Conservation (phyloP, 768 basidiomycete species). For the Amanita polypyramis region DNA sequence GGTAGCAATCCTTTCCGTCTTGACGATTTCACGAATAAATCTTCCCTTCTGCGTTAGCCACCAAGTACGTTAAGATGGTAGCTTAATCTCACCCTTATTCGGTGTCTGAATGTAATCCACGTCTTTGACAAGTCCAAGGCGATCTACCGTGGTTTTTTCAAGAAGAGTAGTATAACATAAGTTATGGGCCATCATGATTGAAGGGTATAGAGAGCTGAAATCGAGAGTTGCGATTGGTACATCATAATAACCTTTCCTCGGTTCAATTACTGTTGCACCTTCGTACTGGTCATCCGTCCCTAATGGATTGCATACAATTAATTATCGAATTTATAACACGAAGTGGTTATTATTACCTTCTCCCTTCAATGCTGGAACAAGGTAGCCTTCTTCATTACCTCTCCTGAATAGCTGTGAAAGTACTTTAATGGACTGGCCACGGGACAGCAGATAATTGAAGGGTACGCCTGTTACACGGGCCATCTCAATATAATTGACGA, state of each 20-base stretch:
- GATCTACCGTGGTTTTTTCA: constrained; percentile 68
- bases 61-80: neutral
- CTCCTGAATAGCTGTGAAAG: constrained; percentile 91
- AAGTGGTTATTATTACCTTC: constrained; percentile 46
- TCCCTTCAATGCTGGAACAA: constrained; percentile 75
- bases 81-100: constrained; percentile 63
- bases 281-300: constrained; percentile 95
- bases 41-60: constrained; percentile 27
- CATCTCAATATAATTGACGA: constrained; percentile 98
- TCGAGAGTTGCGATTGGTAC: constrained; percentile 95
- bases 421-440: constrained; percentile 98
- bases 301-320: constrained; percentile 17
- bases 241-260: constrained; percentile 92
- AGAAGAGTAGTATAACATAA: constrained; percentile 96
- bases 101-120: constrained; percentile 92
- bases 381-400: constrained; percentile 84
- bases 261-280: constrained; percentile 98
- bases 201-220: constrained; percentile 97
- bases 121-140: constrained; percentile 69
- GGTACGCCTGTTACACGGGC: constrained; percentile 99
- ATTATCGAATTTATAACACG: neutral
- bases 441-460: constrained; percentile 88
- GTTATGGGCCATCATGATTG: constrained; percentile 99
- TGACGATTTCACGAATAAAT: constrained; percentile 68
- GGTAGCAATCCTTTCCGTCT: constrained; percentile 86